These are phyloP conservation scores for Pueraria montana DNA, from an alignment of 306 rosid genomes.

Conservation along the genomic window DNA sequence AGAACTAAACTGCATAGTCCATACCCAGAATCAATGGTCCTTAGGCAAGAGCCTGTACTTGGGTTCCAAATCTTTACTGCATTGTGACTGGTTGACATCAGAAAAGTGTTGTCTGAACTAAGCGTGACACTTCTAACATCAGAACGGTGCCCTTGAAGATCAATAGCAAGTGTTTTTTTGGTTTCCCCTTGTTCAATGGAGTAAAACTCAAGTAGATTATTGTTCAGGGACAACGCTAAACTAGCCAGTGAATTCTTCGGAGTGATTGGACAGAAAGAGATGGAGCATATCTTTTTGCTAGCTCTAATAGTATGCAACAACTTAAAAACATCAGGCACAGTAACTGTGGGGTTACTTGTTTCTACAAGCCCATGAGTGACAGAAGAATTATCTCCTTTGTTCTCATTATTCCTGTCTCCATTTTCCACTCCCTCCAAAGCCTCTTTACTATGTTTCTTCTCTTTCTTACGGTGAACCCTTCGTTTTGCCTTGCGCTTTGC, in stretches of 20 bases:
- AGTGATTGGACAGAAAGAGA: conserved; percentile 81
- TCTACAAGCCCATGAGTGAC: conserved; percentile 37
- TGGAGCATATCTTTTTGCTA: conserved; percentile 89
- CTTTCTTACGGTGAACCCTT: conserved; percentile 85
- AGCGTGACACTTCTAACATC: conserved; percentile 90
- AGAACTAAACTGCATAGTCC: conserved; percentile 85
- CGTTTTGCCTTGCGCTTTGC: conserved; percentile 90
- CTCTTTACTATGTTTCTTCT: conserved; percentile 76
- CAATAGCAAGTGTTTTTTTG: conserved; percentile 68
- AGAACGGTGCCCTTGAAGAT: conserved; percentile 95
- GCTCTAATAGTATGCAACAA: conserved; percentile 84
- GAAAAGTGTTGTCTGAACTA: conserved; percentile 84
- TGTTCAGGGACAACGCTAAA: conserved; percentile 88
- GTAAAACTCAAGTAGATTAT: conserved; percentile 83
- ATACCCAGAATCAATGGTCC: conserved; percentile 90
- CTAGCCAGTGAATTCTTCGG: conserved; percentile 80
- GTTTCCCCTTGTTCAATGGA: conserved; percentile 64
- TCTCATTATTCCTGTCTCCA: conserved; percentile 55
- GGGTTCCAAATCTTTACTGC: conserved; percentile 96
- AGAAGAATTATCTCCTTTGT: conserved; percentile 53
- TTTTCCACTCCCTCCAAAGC: conserved; percentile 55
- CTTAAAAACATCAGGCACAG: conserved; percentile 83
- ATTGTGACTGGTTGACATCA: conserved; percentile 97
- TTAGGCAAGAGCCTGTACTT: conserved; percentile 89
- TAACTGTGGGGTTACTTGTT: conserved; percentile 52